Conservation (phyloP, 352 stramenopile genomes). For the Paralagenidium karlingii region DNA sequence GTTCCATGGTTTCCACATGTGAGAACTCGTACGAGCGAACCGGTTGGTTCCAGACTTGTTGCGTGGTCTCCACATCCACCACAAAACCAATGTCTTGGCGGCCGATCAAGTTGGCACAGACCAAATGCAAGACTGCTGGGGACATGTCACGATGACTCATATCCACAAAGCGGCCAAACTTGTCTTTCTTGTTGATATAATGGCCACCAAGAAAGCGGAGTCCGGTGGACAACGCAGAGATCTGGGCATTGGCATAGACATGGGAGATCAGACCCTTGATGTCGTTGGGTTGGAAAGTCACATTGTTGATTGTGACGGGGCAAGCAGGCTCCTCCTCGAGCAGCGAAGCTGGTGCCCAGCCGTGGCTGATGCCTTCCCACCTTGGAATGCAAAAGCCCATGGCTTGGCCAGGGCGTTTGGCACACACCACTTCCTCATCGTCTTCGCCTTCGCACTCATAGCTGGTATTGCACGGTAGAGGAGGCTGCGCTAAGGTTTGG, state of each 20-base stretch:
- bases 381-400: constrained; percentile 25
- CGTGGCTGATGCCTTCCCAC: constrained; percentile 44
- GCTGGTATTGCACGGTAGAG: constrained; percentile 9
- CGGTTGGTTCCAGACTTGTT: constrained; percentile 51
- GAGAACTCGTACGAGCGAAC: constrained; percentile 27
- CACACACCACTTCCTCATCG: too few relatives aligned
- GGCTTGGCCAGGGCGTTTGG: constrained; percentile 12
- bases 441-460: too few relatives aligned
- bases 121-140: constrained; percentile 32
- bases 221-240: constrained; percentile 26
- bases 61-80: constrained; percentile 16
- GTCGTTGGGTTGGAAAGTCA: constrained; percentile 31
- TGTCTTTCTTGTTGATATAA: constrained; percentile 18
- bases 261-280: constrained; percentile 29
- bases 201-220: constrained; percentile 10
- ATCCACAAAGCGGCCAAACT: constrained; percentile 29
- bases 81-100: constrained; percentile 22
- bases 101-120: constrained; percentile 28
- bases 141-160: constrained; percentile 28
- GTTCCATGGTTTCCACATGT: constrained; percentile 15
- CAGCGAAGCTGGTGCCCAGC: constrained; percentile 23
- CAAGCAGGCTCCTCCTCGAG: constrained; percentile 26
- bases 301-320: constrained; percentile 22
- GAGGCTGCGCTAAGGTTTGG: not conserved
- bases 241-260: constrained; percentile 24